These are phyloP conservation scores for Aspergillus vadensis DNA, from an alignment of 2,329 filamentous ascomycete genomes.

Conservation along the genomic window DNA sequence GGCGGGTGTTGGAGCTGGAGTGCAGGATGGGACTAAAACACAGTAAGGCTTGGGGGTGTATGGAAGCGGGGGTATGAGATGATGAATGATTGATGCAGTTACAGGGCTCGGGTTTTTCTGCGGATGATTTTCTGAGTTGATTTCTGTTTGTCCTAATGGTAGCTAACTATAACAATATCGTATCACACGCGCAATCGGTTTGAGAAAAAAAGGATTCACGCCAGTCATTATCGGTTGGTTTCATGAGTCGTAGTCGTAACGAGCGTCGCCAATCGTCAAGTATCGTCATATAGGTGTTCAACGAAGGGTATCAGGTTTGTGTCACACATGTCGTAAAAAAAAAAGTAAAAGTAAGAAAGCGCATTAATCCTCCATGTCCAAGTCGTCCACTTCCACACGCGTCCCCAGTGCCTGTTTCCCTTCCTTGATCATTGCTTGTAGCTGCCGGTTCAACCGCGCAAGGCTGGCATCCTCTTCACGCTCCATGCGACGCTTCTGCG, in stretches of 20 bases:
- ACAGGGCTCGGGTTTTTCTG: too few relatives aligned
- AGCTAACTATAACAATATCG: slow-evolving; percentile 5
- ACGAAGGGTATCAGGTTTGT: slow-evolving; percentile 2
- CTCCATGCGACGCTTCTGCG: slow-evolving; percentile 72
- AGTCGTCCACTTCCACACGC: slow-evolving; percentile 64
- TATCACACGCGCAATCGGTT: background rate
- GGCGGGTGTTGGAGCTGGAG: background rate
- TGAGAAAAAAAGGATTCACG: background rate
- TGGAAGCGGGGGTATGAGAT: background rate
- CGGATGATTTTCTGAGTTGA: too few relatives aligned
- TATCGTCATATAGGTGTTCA: background rate
- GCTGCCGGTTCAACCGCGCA: slow-evolving; percentile 72
- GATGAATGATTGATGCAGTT: background rate
- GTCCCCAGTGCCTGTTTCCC: slow-evolving; percentile 83
- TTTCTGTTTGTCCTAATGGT: background rate
- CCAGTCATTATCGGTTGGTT: background rate
- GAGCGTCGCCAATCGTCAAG: slow-evolving; percentile 3
- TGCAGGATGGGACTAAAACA: background rate
- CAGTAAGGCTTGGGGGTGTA: too few relatives aligned
- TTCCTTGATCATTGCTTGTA: slow-evolving; percentile 85
- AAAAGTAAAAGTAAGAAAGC: slow-evolving; percentile 4
- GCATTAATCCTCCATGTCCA: slow-evolving; percentile 40
- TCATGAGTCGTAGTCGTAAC: background rate
- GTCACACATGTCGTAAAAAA: background rate
- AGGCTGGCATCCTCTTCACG: slow-evolving; percentile 77